Evolutionary conservation across 1,139 yeast species (phyloP), one percentile per base, ranked within the genome.

Genomic region (Geotrichum europaeum): DNA sequence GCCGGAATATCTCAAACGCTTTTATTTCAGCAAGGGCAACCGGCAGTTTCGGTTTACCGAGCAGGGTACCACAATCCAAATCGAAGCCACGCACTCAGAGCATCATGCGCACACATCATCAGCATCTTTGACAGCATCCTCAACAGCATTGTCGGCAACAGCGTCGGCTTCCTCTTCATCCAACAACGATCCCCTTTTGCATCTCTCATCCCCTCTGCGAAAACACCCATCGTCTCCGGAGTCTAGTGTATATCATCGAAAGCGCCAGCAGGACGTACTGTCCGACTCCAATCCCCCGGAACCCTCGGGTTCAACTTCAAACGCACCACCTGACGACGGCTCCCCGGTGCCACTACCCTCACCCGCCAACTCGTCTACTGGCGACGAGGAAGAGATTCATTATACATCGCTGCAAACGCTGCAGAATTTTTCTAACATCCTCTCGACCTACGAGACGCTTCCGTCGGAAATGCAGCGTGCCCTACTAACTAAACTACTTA

Each of bases 311-410:
- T 36, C 43, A 5, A 36, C 6, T 15, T n/a, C 43, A 30, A 53
- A 49, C 5, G 53, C 34, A 7, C 25, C 53, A n/a, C 20, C 28
- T 15, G 57, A 55, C 13, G 58, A 55, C 24, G 53, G 58, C n/a
- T 55, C 58, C 2, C 58, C 58, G 2, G 53, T 55, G 9, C 58
- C 58, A 18, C 58, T 55, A 12, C 58, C 58, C 12, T 55, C 58
- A 2, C 58, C 58, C 5, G 58, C 58, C 24, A 55, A 50, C 53
- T 55, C 58, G 1, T 34, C 58, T 7, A 50, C 49, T 18, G 53
- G 58, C 9, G 58, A 55, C 13, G 58, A 49, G 18, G 53, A 55
- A 10, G 58, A 49, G 13, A 22, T 45, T 13, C 18, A 36, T n/a
- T 36, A 36, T 36, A 13, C 58, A 3, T 47, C 58, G 10, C 58